Conservation (phyloP, 164 flowering plant species). For the Warburgia ugandensis region DNA sequence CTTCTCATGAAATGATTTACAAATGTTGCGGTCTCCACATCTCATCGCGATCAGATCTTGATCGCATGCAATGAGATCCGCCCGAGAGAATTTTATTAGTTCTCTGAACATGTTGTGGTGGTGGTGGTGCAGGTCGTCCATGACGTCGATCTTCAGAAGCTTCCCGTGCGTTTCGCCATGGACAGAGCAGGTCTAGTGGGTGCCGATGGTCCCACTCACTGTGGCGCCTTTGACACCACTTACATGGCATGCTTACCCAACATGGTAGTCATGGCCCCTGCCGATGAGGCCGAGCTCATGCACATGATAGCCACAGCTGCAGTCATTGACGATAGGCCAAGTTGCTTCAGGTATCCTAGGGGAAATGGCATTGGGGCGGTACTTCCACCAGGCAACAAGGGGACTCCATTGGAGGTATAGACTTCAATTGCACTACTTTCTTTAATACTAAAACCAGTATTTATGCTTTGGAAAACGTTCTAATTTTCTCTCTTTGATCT, state of each 20-base stretch:
- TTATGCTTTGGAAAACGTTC: slow-evolving; percentile 2
- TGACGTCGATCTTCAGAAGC: slow-evolving; percentile 52
- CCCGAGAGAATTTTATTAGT: too few relatives aligned
- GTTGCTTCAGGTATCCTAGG: slow-evolving; percentile 40
- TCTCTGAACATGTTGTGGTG: too few relatives aligned
- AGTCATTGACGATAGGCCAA: slow-evolving; percentile 37
- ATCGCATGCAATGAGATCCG: too few relatives aligned
- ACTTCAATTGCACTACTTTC: slow-evolving; percentile 2
- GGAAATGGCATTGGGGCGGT: slow-evolving; percentile 33
- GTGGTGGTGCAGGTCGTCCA: slow-evolving; percentile 36
- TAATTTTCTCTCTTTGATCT: slow-evolving; percentile 1
- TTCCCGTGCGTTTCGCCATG: slow-evolving; percentile 45
- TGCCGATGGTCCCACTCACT: slow-evolving; percentile 55
- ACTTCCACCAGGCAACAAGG: slow-evolving; percentile 42
- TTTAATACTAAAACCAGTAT: neutral
- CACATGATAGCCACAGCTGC: slow-evolving; percentile 54
- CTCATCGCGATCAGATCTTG: too few relatives aligned
- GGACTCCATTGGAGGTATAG: slow-evolving; percentile 45
- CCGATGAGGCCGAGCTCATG: slow-evolving; percentile 36
- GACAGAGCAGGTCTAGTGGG: slow-evolving; percentile 53
- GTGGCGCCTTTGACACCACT: slow-evolving; percentile 44
- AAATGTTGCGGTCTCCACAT: too few relatives aligned
- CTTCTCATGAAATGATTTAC: neutral
- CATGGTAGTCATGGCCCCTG: slow-evolving; percentile 58
- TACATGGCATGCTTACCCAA: slow-evolving; percentile 53